These are phyloP conservation scores for Hansenula lynferdii DNA, from an alignment of 1,139 yeast genomes.

Conservation along the genomic window DNA sequence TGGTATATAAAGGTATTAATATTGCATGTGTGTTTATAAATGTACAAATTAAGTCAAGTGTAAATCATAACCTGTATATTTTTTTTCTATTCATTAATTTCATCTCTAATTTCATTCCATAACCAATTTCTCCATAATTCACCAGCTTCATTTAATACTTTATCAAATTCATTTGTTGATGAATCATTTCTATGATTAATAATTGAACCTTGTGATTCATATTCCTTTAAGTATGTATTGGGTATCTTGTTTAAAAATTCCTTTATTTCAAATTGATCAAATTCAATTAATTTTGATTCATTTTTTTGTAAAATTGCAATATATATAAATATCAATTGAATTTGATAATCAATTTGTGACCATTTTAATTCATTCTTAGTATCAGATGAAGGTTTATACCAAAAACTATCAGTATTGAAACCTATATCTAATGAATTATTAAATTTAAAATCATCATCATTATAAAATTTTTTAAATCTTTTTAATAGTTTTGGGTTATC, in stretches of 20 bases:
- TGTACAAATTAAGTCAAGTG: too few species aligned
- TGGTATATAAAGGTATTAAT: neutral
- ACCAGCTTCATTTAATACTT: conserved; percentile 73
- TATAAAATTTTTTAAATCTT: conserved; percentile 30
- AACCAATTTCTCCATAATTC: conserved; percentile 87
- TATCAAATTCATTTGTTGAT: conserved; percentile 53
- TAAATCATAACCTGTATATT: too few species aligned
- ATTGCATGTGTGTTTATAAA: neutral
- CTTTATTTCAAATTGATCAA: conserved; percentile 85
- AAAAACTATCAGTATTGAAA: conserved; percentile 17
- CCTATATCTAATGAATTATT: conserved; percentile 9
- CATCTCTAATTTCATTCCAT: conserved; percentile 62
- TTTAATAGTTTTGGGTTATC: conserved; percentile 26
- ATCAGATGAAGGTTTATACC: conserved; percentile 18
- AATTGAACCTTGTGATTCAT: conserved; percentile 26
- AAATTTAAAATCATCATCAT: conserved; percentile 23
- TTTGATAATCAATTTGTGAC: conserved; percentile 69
- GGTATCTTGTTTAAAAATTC: conserved; percentile 64
- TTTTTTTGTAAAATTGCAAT: conserved; percentile 78
- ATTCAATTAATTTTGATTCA: conserved; percentile 72
- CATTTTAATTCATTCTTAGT: conserved; percentile 27
- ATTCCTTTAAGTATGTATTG: conserved; percentile 3
- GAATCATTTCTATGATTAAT: conserved; percentile 40
- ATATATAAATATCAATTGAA: conserved; percentile 71
- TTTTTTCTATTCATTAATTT: conserved; percentile 14